These are phyloP conservation scores for Pseudogymnoascus sp. DNA, from an alignment of 2,329 filamentous ascomycete species.

Conservation along the genomic window DNA sequence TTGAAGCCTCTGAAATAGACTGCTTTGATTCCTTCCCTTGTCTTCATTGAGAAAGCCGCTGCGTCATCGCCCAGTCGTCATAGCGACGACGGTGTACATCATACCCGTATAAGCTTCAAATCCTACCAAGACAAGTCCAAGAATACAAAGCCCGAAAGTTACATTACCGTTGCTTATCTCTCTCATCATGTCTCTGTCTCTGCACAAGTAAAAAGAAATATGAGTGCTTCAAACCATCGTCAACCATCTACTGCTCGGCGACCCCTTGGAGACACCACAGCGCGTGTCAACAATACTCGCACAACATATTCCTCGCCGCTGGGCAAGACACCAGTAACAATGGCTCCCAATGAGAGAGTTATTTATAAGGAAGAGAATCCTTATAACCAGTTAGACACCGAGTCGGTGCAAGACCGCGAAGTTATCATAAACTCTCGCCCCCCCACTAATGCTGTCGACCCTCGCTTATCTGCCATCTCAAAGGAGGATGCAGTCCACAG, in stretches of 20 bases:
- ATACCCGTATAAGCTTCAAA: neutral
- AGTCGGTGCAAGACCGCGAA: neutral
- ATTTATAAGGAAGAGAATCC: neutral
- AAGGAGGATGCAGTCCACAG: conserved; percentile 25
- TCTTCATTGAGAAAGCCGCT: neutral
- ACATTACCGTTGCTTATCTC: neutral
- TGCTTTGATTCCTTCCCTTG: neutral
- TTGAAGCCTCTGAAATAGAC: neutral
- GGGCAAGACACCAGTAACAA: conserved; percentile 14
- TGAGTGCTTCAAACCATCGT: conserved; percentile 11
- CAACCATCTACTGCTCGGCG: conserved; percentile 22
- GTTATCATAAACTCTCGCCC: conserved; percentile 17
- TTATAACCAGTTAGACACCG: neutral
- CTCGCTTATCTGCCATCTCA: conserved; percentile 28
- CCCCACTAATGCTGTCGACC: conserved; percentile 24
- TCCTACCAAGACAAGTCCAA: neutral
- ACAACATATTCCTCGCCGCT: neutral
- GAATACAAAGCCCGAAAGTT: neutral
- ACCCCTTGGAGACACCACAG: conserved; percentile 26
- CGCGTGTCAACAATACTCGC: conserved; percentile 26
- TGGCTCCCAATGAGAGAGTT: conserved; percentile 22
- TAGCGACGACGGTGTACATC: conserved; percentile 2
- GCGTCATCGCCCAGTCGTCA: neutral
- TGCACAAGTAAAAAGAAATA: neutral
- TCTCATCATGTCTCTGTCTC: neutral